phyloP scores from a whole-genome alignment of 2,329 filamentous ascomycete species.

The Penicillium thymicola region DNA sequence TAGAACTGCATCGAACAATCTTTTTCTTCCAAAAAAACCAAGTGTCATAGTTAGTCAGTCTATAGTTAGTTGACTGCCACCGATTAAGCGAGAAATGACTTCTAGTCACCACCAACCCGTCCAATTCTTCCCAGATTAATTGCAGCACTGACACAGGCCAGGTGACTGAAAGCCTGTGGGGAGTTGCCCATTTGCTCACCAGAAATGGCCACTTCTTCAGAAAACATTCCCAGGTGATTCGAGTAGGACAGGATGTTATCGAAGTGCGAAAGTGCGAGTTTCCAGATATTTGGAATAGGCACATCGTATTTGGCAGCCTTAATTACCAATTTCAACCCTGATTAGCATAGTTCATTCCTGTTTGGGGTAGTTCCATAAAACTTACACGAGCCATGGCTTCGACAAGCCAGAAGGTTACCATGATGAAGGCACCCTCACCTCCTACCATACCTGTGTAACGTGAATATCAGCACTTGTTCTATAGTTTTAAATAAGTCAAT shows the following conservation, averaged over 20 bases:
- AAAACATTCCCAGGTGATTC: constrained; percentile 76
- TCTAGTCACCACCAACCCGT: constrained; percentile 3
- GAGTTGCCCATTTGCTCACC: constrained; percentile 78
- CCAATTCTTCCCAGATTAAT: constrained; percentile 64
- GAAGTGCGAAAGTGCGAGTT: constrained; percentile 62
- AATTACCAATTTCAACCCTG: background rate
- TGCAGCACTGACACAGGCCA: constrained; percentile 71
- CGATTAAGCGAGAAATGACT: background rate
- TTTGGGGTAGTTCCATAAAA: constrained; percentile 21
- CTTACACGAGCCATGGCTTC: constrained; percentile 70
- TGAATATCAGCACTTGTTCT: constrained; percentile 15
- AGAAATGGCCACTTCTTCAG: constrained; percentile 70
- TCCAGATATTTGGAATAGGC: constrained; percentile 34
- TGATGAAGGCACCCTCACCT: constrained; percentile 71
- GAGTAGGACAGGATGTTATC: constrained; percentile 75
- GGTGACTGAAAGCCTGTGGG: constrained; percentile 73
- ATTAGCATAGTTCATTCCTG: background rate
- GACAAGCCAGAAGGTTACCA: constrained; percentile 82
- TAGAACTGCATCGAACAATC: background rate
- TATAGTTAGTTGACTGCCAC: background rate
- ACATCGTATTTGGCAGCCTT: constrained; percentile 32
- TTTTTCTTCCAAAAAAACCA: background rate
- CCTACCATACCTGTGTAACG: constrained; percentile 62
- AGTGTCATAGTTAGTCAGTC: constrained; percentile 3
- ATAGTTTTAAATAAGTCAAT: background rate